Conservation (phyloP, 257 asterid genomes). For the Solanum verrucosum region DNA sequence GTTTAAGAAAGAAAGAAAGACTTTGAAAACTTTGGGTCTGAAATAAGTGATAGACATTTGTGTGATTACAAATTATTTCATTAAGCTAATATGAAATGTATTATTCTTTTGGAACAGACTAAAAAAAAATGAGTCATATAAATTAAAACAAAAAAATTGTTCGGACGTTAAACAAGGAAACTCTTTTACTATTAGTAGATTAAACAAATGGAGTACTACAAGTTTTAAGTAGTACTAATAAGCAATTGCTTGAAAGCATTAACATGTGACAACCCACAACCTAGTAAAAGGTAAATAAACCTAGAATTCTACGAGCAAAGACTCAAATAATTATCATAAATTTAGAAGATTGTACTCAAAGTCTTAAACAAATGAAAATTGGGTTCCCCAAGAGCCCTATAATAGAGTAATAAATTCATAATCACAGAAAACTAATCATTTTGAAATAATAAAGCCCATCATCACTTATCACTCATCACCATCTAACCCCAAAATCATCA, state of each 20-base stretch:
- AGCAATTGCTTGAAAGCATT: not conserved
- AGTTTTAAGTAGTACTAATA: not conserved
- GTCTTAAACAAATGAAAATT: conserved; percentile 10
- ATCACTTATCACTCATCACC: conserved; percentile 33
- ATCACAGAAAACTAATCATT: conserved; percentile 59
- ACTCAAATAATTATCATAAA: not conserved
- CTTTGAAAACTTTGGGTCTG: accelerated
- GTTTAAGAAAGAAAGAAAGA: no score
- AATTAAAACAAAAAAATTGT: no score
- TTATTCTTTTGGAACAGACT: no score
- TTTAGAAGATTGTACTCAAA: conserved; percentile 12
- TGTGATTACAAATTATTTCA: no score
- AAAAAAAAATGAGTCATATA: no score
- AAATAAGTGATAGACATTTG: no score
- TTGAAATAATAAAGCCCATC: conserved; percentile 74
- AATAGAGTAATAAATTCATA: conserved; percentile 20
- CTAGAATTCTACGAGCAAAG: not conserved
- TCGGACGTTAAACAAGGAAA: no score
- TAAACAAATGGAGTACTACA: not conserved
- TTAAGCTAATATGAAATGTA: no score
- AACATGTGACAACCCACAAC: conserved; percentile 15
- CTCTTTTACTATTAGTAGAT: no score
- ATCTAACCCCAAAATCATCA: conserved; percentile 15
- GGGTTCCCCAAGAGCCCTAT: conserved; percentile 20
- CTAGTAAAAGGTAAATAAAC: no score